Base-by-base conservation (phyloP, 495 filamentous ascomycete species). In the Aspergillus heteromorphus region DNA sequence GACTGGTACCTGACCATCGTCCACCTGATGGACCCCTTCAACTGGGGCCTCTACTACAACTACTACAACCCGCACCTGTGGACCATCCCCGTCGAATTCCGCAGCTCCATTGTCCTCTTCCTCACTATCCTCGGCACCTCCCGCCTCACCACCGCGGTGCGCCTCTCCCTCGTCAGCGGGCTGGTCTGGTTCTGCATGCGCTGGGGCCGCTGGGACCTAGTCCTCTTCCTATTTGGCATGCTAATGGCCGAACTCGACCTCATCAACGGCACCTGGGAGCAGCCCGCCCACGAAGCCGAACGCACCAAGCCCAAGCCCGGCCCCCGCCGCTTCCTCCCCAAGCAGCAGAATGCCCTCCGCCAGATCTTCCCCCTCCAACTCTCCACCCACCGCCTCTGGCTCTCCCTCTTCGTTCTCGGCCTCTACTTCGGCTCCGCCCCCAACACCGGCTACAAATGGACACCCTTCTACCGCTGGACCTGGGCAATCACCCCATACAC, bases 61-160 rank as follows among this genome's bases (percentile, higher is more conserved):
- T 74, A 79, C 21, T 85, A 87, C 59, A 85, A 88, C 48, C 79
- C 83, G 5, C 84, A 87, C 55, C 70, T 87, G 0, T 88, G 85
- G 85, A 88, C 85, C 20, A 86, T 88, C n/a, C 85, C 85, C 0
- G 77, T 87, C 21, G 85, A 88, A 62, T 86, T 87, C 56, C 73
- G 82, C 48, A 78, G 78, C 54, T 85, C 82, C 8, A 79, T 88
- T 56, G 70, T 86, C 43, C 73, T 88, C 4, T 88, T 88, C 65
- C 60, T 86, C 42, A 73, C 75, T 1, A 72, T 82, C 23, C 55
- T 87, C 3, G 85, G 76, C 8, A 71, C 83, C 11, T 78, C 80
- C 6, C 74, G 80, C 20, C 66, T 82, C 10, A 61, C 65, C 29
- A 57, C 76, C n/a, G 52, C 63, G 3, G 56, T 82, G 7, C 75